These are phyloP conservation scores for Pyrenula massariospora DNA, from an alignment of 495 filamentous ascomycete genomes.

Conservation along the genomic window DNA sequence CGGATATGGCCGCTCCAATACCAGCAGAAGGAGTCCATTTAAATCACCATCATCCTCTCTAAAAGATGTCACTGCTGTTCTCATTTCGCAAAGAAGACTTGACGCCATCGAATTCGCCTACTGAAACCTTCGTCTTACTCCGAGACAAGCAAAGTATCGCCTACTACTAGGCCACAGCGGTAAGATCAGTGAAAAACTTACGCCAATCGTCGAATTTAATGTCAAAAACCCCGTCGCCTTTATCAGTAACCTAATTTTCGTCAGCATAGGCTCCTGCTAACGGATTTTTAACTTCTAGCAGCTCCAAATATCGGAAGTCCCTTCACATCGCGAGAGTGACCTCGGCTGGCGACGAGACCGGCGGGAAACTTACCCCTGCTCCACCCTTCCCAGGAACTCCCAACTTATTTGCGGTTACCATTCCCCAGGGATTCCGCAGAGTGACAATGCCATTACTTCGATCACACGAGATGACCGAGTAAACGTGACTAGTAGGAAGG, in stretches of 20 bases:
- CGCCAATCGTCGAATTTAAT: neutral
- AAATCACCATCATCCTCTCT: no score
- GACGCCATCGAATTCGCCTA: no score
- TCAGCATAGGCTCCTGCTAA: neutral
- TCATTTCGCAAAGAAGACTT: no score
- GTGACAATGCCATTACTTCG: neutral
- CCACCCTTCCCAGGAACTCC: neutral
- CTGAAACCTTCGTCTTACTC: no score
- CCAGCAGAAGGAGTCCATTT: no score
- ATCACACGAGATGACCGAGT: neutral
- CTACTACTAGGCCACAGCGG: no score
- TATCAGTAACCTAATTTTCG: neutral
- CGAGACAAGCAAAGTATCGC: no score
- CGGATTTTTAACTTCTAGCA: neutral
- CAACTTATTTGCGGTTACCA: neutral
- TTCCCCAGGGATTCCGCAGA: neutral
- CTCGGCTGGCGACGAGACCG: neutral
- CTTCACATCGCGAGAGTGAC: neutral
- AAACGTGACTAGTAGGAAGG: neutral
- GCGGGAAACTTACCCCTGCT: neutral
- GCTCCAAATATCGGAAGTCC: neutral
- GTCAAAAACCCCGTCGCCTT: neutral
- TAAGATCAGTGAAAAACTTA: no score
- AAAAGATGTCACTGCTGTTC: no score
- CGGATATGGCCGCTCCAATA: no score